Evolutionary conservation across 2,329 filamentous ascomycete genomes (phyloP).

Genomic region (Aureobasidium subglaciale): DNA sequence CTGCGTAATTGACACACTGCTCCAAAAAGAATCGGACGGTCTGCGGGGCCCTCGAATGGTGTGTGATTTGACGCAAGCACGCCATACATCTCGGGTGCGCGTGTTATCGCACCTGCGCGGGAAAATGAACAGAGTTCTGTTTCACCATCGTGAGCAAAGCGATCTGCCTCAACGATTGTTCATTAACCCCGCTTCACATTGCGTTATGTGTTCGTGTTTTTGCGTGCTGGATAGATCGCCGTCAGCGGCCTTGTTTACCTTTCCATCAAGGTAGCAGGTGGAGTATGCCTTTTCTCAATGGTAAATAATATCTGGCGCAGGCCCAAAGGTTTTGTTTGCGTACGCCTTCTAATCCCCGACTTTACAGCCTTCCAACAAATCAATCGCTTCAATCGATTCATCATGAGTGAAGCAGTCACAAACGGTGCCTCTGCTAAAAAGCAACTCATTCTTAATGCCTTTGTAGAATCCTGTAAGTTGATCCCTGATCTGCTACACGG

Average conservation of each 20-base stretch:
- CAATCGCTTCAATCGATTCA: not conserved
- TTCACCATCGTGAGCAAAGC: not conserved
- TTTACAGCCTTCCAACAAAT: too few relatives aligned
- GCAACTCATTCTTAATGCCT: constrained; percentile 36
- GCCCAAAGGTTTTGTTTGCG: too few relatives aligned
- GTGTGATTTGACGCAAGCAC: not conserved
- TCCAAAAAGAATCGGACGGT: too few relatives aligned
- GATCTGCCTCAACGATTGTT: not conserved
- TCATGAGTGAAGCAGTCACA: not conserved
- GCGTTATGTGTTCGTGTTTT: not conserved
- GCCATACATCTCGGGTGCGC: not conserved
- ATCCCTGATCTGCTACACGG: not conserved
- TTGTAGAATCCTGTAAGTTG: constrained; percentile 34
- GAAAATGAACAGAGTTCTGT: not conserved
- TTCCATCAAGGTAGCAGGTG: not conserved
- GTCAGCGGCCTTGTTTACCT: not conserved
- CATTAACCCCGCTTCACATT: not conserved
- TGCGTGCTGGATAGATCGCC: not conserved
- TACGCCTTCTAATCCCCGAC: too few relatives aligned
- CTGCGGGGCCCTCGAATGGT: not conserved
- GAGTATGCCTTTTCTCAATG: too few relatives aligned
- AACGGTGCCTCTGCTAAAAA: constrained; percentile 25
- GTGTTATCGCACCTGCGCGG: not conserved
- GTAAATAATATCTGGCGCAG: not conserved
- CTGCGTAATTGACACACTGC: too few relatives aligned